These are phyloP conservation scores for Boletus subparvulus DNA, from an alignment of 768 basidiomycete species.

Conservation along the genomic window DNA sequence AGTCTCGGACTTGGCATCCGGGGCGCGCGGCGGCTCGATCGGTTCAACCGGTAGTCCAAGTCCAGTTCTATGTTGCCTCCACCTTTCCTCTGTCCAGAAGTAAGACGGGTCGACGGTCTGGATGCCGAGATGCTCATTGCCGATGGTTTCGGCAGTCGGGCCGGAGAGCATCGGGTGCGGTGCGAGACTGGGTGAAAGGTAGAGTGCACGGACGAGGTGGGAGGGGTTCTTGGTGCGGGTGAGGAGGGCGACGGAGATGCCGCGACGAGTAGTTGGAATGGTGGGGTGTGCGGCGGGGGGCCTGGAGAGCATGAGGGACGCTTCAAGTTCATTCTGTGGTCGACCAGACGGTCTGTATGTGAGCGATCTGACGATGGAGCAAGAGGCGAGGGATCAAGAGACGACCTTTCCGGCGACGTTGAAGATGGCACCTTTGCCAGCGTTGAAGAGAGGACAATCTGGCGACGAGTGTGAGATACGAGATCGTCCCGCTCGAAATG, in stretches of 20 bases:
- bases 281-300: slow-evolving; percentile 65
- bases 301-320: slow-evolving; percentile 77
- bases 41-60: slow-evolving; percentile 73
- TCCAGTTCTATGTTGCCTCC: slow-evolving; percentile 74
- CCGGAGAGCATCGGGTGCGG: slow-evolving; percentile 77
- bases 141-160: slow-evolving; percentile 58
- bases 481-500: too few relatives aligned
- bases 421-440: slow-evolving; percentile 81
- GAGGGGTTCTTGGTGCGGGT: slow-evolving; percentile 72
- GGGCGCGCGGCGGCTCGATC: slow-evolving; percentile 33
- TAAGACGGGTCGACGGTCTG: slow-evolving; percentile 71
- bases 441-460: slow-evolving; percentile 80
- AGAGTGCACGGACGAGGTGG: slow-evolving; percentile 64
- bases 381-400: background rate
- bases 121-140: slow-evolving; percentile 48
- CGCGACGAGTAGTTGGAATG: slow-evolving; percentile 59
- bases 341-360: background rate
- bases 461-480: background rate
- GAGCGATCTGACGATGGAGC: background rate
- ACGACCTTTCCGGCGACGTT: slow-evolving; percentile 74
- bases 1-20: slow-evolving; percentile 10
- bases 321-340: slow-evolving; percentile 74
- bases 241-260: slow-evolving; percentile 62
- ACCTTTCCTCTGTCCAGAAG: slow-evolving; percentile 72
- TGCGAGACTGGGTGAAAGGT: slow-evolving; percentile 59